Percentiles rank a stretch among this genome's conserved stretches.
Conservation (phyloP, 352 stramenopile species). For the Aphanomyces invadans region DNA sequence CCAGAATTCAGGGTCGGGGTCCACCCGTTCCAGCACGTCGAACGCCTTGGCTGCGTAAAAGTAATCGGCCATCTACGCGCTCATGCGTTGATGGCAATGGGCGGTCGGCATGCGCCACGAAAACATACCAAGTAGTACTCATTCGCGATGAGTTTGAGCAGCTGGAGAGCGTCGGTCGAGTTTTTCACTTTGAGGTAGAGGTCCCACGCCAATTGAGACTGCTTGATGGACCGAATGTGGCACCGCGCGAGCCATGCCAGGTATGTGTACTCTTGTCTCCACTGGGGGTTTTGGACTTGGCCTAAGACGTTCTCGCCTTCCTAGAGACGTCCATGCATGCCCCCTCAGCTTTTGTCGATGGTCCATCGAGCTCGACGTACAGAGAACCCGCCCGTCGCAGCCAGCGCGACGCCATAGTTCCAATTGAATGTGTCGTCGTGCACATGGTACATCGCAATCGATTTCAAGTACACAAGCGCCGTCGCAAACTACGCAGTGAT, state of each 20-base stretch:
- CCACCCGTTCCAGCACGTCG: constrained; percentile 60
- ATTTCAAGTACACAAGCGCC: constrained; percentile 60
- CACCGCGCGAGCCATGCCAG: constrained; percentile 51
- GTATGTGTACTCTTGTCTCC: constrained; percentile 35
- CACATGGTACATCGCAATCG: constrained; percentile 47
- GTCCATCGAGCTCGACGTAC: neutral
- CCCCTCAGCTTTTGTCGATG: too few relatives aligned
- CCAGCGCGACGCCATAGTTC: constrained; percentile 64
- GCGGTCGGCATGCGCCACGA: too few relatives aligned
- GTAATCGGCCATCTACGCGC: constrained; percentile 34
- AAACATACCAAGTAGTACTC: constrained; percentile 44
- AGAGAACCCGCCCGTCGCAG: constrained; percentile 34
- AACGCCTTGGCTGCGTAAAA: constrained; percentile 65
- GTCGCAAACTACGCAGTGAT: constrained; percentile 43
- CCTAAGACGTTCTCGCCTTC: constrained; percentile 52
- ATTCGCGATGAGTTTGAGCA: constrained; percentile 65
- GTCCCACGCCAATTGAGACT: constrained; percentile 43
- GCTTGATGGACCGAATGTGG: constrained; percentile 37
- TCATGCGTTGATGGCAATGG: too few relatives aligned
- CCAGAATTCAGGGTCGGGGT: constrained; percentile 65
- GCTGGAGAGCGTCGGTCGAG: constrained; percentile 42
- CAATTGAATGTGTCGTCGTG: constrained; percentile 64
- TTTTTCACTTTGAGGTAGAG: constrained; percentile 56
- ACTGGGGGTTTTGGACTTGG: constrained; percentile 34
- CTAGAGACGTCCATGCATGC: neutral